These are phyloP conservation scores for Yamadazyma atlantica DNA, from an alignment of 1,139 yeast genomes.

Conservation along the genomic window DNA sequence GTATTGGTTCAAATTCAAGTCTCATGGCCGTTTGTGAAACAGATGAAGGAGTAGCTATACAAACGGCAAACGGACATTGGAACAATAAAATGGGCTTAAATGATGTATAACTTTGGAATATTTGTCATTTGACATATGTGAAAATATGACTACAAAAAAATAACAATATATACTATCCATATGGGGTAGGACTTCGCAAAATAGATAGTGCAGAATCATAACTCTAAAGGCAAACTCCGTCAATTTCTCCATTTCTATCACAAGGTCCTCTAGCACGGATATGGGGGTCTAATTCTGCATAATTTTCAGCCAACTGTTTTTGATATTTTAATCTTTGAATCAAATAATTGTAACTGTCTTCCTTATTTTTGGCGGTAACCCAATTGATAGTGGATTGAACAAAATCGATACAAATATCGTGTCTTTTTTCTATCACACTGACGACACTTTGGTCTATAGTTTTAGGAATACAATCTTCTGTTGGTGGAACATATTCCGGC, in stretches of 20 bases:
- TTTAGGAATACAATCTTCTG: conserved; percentile 18
- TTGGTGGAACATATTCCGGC: conserved; percentile 57
- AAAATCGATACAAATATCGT: conserved; percentile 45
- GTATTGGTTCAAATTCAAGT: too few relatives aligned
- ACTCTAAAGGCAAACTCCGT: conserved; percentile 19
- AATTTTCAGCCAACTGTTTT: conserved; percentile 52
- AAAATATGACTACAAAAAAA: too few relatives aligned
- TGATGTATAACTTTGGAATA: too few relatives aligned
- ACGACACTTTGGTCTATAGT: conserved; percentile 34
- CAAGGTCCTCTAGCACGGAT: conserved; percentile 65
- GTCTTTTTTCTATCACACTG: conserved; percentile 39
- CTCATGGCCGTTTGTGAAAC: too few relatives aligned
- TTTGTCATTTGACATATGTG: too few relatives aligned
- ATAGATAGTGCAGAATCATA: too few relatives aligned
- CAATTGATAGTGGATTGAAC: conserved; percentile 61
- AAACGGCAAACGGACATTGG: too few relatives aligned
- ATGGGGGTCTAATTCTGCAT: conserved; percentile 66
- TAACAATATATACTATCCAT: conserved; percentile 1
- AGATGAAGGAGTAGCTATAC: too few relatives aligned
- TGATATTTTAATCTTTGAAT: conserved; percentile 51
- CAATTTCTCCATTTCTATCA: conserved; percentile 51
- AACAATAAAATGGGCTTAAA: too few relatives aligned
- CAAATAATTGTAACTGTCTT: conserved; percentile 42
- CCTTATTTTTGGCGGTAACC: conserved; percentile 54
- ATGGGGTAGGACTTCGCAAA: too few relatives aligned